Base-by-base conservation (phyloP, 805 yeast genomes). In the Yarrowia sp. region DNA sequence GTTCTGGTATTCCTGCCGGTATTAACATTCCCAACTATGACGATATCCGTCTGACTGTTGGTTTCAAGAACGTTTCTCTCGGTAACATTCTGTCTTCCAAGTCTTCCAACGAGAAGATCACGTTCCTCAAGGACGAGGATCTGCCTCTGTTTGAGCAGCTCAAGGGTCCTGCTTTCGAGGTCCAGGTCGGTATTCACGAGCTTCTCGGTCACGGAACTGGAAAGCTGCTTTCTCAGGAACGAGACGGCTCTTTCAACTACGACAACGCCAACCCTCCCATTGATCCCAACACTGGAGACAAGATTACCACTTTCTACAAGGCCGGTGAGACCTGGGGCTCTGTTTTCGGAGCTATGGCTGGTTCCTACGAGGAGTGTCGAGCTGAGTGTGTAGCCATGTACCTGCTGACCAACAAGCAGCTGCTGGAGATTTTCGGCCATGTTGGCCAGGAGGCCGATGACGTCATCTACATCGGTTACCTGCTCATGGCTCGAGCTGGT, bases 121-220 rank as follows among this genome's bases (percentile, higher is more conserved):
- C 91, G 14, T 91, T 91, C 72, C 78, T 91, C 65, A 72, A 75
- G 44, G 82, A 81, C 3, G 74, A 76, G 11, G 82, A 86, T 65
- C 83, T 81, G 67, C 86, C 79, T 10, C 72, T 85, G 48, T 90
- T 83, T 78, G 84, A 86, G 67, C 84, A 87, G 73, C 87, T 88
- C 79, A 82, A 90, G 72, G 87, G 84, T 53, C 92, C 88, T 55
- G 88, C 96, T 0, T 91, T 91, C 74, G 97, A 91, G 76, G 95
- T 91, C 48, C 96, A 91, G 77, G 97, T 91, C 60, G 97, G 97
- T 65, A 88, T 91, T 71, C 97, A 91, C 76, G 97, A 91, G 76
- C 80, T 91, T 68, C 81, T 91, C 68, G 97, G 97, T 14, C 97
- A 91, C 73, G 97, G 97, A 44, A 84, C 95, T 4, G 97, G 97